Evolutionary conservation across 1,284 basidiomycete genomes (phyloP).

Genomic region (Lentinus polychrous): DNA sequence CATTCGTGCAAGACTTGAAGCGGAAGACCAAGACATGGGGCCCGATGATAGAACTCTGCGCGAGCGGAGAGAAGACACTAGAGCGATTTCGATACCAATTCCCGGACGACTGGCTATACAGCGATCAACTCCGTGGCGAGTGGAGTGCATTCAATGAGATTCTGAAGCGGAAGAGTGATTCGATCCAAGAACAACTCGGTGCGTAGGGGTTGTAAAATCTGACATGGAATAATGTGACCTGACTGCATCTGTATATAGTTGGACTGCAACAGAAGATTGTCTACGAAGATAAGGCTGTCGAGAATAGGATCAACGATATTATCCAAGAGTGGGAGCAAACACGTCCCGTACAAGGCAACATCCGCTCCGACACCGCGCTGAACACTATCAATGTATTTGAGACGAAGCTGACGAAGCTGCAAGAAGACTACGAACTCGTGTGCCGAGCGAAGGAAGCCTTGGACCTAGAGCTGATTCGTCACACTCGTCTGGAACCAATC

Average conservation of each 20-base stretch:
- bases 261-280: slow-evolving; percentile 97
- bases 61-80: slow-evolving; percentile 91
- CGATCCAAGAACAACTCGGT: slow-evolving; percentile 97
- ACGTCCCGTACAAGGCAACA: slow-evolving; percentile 91
- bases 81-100: slow-evolving; percentile 97
- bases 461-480: slow-evolving; percentile 85
- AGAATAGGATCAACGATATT: slow-evolving; percentile 88
- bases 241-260: slow-evolving; percentile 41
- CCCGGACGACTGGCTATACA: slow-evolving; percentile 95
- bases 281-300: slow-evolving; percentile 97
- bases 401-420: slow-evolving; percentile 79
- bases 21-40: slow-evolving; percentile 95
- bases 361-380: slow-evolving; percentile 94
- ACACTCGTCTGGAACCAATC: slow-evolving; percentile 89
- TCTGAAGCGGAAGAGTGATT: slow-evolving; percentile 94
- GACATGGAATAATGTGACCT: no score
- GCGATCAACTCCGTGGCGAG: slow-evolving; percentile 94
- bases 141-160: slow-evolving; percentile 99
- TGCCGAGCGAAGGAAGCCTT: slow-evolving; percentile 96
- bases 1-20: slow-evolving; percentile 98
- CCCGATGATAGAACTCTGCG: slow-evolving; percentile 94
- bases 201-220: slow-evolving; percentile 17
- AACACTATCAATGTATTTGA: slow-evolving; percentile 94
- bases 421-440: slow-evolving; percentile 92
- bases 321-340: slow-evolving; percentile 93